Evolutionary conservation across 768 basidiomycete genomes (phyloP).

Genomic region (Suillus fuscotomentosus): DNA sequence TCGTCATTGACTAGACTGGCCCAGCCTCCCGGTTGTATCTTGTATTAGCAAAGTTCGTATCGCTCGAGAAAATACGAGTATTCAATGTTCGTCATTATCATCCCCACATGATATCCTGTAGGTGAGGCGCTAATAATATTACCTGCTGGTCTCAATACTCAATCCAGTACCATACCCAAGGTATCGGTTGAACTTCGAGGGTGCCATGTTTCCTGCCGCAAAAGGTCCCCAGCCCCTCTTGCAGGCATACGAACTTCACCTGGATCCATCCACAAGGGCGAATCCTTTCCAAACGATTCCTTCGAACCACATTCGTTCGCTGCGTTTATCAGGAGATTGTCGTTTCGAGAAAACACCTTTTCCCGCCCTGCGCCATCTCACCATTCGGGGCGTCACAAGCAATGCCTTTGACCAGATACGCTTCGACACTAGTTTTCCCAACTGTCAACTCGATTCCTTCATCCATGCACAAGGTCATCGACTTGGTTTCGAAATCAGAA

Average conservation of each 20-base stretch:
- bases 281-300: slow-evolving; percentile 29
- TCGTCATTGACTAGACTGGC: slow-evolving; percentile 1
- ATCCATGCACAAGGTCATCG: slow-evolving; percentile 31
- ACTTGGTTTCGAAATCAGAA: slow-evolving; percentile 37
- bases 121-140: not conserved
- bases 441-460: slow-evolving; percentile 34
- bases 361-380: slow-evolving; percentile 19
- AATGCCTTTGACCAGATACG: slow-evolving; percentile 34
- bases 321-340: slow-evolving; percentile 38
- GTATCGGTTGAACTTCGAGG: slow-evolving; percentile 32
- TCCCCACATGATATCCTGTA: slow-evolving; percentile 17
- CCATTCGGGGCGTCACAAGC: slow-evolving; percentile 32
- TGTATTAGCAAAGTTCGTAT: slow-evolving; percentile 27
- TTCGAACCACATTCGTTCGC: slow-evolving; percentile 19
- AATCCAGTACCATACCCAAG: slow-evolving; percentile 18
- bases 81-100: slow-evolving; percentile 28
- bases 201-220: slow-evolving; percentile 34
- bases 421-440: slow-evolving; percentile 26
- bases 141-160: slow-evolving; percentile 5
- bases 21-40: slow-evolving; percentile 33
- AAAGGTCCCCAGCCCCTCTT: slow-evolving; percentile 12
- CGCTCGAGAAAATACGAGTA: slow-evolving; percentile 31
- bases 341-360: slow-evolving; percentile 15
- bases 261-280: slow-evolving; percentile 29
- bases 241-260: slow-evolving; percentile 31